A percentile compares a stretch with the other conserved stretches of the same genome.
Evolutionary conservation across 169 alveolate genomes (phyloP).

Genomic region (Plasmodium adleri): DNA sequence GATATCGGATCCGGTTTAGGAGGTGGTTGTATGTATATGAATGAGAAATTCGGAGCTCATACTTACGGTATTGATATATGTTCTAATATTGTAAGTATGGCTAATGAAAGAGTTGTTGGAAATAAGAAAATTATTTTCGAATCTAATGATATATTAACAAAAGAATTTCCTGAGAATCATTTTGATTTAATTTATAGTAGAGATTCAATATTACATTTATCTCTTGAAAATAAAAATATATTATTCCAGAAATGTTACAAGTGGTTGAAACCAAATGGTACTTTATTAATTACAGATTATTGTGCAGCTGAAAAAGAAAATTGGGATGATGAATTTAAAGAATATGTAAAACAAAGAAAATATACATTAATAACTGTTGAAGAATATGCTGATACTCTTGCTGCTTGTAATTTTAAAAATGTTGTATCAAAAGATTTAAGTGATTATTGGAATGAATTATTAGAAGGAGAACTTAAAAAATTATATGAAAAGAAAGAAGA

Average conservation of each 20-base stretch:
- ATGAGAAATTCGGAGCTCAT: constrained; percentile 25
- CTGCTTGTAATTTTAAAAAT: constrained; percentile 30
- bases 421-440: constrained; percentile 35
- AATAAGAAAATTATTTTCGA: constrained; percentile 33
- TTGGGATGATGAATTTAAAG: constrained; percentile 59
- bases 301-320: constrained; percentile 41
- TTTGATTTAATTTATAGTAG: constrained; percentile 59
- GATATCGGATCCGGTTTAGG: constrained; percentile 69
- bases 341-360: constrained; percentile 25
- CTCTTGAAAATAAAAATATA: constrained; percentile 9
- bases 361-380: constrained; percentile 22
- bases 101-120: constrained; percentile 24
- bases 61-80: constrained; percentile 39
- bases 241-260: constrained; percentile 48
- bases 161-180: constrained; percentile 20
- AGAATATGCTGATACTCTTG: constrained; percentile 14
- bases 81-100: constrained; percentile 19
- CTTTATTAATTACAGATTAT: constrained; percentile 33
- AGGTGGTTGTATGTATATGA: constrained; percentile 47
- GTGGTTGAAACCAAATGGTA: constrained; percentile 55
- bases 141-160: constrained; percentile 25
- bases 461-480: constrained; percentile 12
- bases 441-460: constrained; percentile 35
- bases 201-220: constrained; percentile 48
- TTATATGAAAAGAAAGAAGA: constrained; percentile 42